Percentiles rank a stretch among this genome's conserved stretches.
Evolutionary conservation across 2,329 filamentous ascomycete genomes (phyloP).

Genomic region (Fusarium buharicum): DNA sequence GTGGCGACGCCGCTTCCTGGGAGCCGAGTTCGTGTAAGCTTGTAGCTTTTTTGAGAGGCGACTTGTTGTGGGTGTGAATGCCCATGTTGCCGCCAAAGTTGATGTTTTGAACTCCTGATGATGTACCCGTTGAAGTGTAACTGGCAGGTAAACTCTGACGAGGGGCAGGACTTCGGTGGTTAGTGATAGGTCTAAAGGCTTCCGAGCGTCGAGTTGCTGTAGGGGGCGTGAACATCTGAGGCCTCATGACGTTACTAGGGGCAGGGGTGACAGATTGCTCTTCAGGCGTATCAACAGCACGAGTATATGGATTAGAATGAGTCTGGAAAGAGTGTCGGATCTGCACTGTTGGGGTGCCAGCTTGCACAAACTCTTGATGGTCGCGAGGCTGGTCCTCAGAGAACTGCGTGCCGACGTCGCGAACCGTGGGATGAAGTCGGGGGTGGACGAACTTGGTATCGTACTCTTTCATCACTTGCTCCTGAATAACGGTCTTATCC

Average conservation of each 20-base stretch:
- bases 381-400: constrained; percentile 59
- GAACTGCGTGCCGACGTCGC: constrained; percentile 83
- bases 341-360: constrained; percentile 66
- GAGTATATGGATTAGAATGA: constrained; percentile 82
- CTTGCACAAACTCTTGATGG: constrained; percentile 57
- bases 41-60: constrained; percentile 81
- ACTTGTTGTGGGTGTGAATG: constrained; percentile 81
- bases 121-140: constrained; percentile 46
- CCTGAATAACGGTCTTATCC: constrained; percentile 85
- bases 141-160: constrained; percentile 51
- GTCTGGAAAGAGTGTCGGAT: constrained; percentile 82
- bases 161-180: constrained; percentile 45
- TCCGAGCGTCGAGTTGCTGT: constrained; percentile 50
- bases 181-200: constrained; percentile 47
- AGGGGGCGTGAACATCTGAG: constrained; percentile 58
- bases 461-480: constrained; percentile 94
- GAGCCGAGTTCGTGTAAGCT: constrained; percentile 68
- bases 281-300: constrained; percentile 60
- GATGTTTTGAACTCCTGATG: constrained; percentile 41
- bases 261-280: constrained; percentile 52
- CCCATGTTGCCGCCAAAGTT: constrained; percentile 79
- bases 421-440: constrained; percentile 80
- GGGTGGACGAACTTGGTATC: constrained; percentile 96
- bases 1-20: constrained; percentile 58
- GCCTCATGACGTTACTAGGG: constrained; percentile 53